Conservation (phyloP, 345 rosid genomes). For the Turnera subulata region DNA sequence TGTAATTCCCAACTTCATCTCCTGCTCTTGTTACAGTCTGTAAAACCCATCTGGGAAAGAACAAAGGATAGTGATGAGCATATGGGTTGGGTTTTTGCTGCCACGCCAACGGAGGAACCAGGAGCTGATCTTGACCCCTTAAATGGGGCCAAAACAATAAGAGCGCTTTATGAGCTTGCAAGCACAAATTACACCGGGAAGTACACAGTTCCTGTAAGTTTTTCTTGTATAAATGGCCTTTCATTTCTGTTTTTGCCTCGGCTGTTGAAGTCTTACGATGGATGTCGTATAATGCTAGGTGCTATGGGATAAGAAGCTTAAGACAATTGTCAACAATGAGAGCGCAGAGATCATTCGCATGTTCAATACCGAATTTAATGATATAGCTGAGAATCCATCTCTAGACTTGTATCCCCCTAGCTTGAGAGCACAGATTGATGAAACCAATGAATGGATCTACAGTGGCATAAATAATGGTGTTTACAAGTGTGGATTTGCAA, state of each 20-base stretch:
- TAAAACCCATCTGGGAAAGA: conserved; percentile 81
- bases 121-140: conserved; percentile 77
- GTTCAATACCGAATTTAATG: conserved; percentile 47
- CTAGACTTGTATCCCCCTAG: conserved; percentile 41
- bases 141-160: conserved; percentile 68
- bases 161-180: conserved; percentile 80
- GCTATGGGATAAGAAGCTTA: conserved; percentile 52
- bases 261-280: too few relatives aligned
- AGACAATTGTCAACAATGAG: conserved; percentile 47
- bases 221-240: neutral
- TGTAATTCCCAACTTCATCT: neutral
- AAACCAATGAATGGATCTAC: conserved; percentile 41
- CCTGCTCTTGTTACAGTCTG: conserved; percentile 40
- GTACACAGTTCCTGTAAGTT: conserved; percentile 87
- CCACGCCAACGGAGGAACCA: conserved; percentile 50
- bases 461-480: conserved; percentile 42
- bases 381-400: conserved; percentile 41
- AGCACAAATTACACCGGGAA: conserved; percentile 70
- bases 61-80: conserved; percentile 81
- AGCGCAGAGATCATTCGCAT: conserved; percentile 47
- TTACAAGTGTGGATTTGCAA: conserved; percentile 50
- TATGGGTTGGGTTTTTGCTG: conserved; percentile 88
- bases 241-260: neutral
- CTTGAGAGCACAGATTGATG: conserved; percentile 33
- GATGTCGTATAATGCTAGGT: conserved; percentile 24